phyloP scores from a whole-genome alignment of 306 rosid species.

The Mimosa pudica region DNA sequence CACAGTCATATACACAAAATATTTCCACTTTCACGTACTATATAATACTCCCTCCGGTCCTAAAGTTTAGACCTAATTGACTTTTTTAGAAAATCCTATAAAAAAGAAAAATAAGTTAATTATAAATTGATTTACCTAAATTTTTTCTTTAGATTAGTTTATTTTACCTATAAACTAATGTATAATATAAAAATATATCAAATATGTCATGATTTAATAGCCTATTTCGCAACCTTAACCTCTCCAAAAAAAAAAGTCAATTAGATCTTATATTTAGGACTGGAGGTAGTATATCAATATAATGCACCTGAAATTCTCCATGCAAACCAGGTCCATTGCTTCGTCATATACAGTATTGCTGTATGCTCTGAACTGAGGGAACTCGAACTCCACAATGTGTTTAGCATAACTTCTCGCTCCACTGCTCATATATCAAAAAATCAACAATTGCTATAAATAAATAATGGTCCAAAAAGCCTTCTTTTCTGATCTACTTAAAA shows the following conservation, averaged over 20 bases:
- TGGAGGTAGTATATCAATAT: not conserved
- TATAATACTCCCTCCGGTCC: no score
- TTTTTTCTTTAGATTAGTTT: no score
- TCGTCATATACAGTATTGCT: not conserved
- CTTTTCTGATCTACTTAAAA: not conserved
- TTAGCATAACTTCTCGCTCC: not conserved
- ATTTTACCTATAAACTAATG: no score
- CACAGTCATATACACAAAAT: not conserved
- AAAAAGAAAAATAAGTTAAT: no score
- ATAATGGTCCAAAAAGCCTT: not conserved
- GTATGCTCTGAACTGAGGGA: not conserved
- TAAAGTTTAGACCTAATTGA: no score
- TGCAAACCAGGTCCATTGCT: not conserved
- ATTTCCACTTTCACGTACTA: not conserved
- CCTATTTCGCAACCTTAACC: no score
- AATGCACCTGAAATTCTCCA: not conserved
- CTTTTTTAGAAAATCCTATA: no score
- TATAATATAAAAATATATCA: no score
- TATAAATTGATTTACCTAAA: no score
- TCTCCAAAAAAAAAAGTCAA: no score
- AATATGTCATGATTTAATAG: no score
- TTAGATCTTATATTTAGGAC: no score
- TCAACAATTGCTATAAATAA: not conserved
- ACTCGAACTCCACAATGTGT: not conserved
- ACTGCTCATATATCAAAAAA: not conserved